Evolutionary conservation across 1,139 yeast genomes (phyloP).

Genomic region (Dujonia santamariae): DNA sequence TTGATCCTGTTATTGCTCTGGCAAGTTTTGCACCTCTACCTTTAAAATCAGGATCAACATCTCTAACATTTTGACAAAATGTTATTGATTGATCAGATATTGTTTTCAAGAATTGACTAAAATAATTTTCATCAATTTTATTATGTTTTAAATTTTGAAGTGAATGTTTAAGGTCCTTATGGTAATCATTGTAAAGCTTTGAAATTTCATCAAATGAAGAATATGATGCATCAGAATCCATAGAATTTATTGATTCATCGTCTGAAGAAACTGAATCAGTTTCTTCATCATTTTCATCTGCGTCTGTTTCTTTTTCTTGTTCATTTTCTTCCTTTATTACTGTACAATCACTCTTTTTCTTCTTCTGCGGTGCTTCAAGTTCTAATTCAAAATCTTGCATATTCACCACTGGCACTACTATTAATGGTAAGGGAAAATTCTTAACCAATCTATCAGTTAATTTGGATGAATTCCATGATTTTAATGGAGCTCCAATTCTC

Average conservation of each 20-base stretch:
- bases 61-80: constrained; percentile 36
- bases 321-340: background rate
- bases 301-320: constrained; percentile 2
- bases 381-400: constrained; percentile 52
- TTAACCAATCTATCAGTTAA: constrained; percentile 63
- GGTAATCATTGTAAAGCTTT: constrained; percentile 28
- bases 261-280: constrained; percentile 2
- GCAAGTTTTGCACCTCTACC: constrained; percentile 48
- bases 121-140: constrained; percentile 28
- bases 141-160: constrained; percentile 15
- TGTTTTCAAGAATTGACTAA: constrained; percentile 25
- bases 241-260: constrained; percentile 1
- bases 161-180: constrained; percentile 19
- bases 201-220: constrained; percentile 41
- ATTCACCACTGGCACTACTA: constrained; percentile 65
- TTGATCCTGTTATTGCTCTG: constrained; percentile 45
- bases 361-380: constrained; percentile 10
- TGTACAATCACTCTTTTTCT: background rate
- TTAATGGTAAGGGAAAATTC: constrained; percentile 64
- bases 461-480: constrained; percentile 60
- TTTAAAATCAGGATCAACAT: constrained; percentile 38
- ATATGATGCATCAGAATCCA: constrained; percentile 27
- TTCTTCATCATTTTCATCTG: constrained; percentile 9
- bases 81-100: constrained; percentile 39
- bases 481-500: constrained; percentile 48